These are phyloP conservation scores for Eutypella sp. DNA, from an alignment of 2,329 filamentous ascomycete species.

Conservation along the genomic window DNA sequence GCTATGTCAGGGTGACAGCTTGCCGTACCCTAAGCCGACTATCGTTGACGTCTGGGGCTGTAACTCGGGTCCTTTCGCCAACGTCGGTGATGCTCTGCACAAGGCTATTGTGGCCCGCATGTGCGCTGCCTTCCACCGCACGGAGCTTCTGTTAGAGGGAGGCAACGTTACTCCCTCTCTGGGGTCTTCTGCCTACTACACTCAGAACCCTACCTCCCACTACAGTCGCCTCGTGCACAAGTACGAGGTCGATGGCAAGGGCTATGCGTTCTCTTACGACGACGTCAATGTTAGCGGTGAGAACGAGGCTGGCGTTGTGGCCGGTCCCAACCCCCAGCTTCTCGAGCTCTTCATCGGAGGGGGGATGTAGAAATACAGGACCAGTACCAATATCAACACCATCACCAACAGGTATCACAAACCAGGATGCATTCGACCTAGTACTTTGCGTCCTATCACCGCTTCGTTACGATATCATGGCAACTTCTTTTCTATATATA, in stretches of 20 bases:
- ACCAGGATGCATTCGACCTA: no score
- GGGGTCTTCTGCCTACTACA: constrained; percentile 37
- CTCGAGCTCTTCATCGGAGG: constrained; percentile 42
- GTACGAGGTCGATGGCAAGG: constrained; percentile 52
- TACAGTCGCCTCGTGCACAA: constrained; percentile 58
- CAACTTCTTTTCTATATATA: no score
- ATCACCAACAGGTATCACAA: no score
- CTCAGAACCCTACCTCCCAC: constrained; percentile 40
- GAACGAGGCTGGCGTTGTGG: constrained; percentile 50
- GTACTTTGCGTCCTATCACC: no score
- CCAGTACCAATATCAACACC: no score
- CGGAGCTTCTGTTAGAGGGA: constrained; percentile 37
- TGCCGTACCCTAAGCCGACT: constrained; percentile 34
- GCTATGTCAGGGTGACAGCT: constrained; percentile 35
- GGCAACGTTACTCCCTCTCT: constrained; percentile 36
- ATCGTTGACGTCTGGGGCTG: constrained; percentile 44
- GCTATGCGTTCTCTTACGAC: constrained; percentile 65
- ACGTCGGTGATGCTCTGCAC: constrained; percentile 27
- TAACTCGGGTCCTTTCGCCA: constrained; percentile 38
- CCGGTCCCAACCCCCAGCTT: constrained; percentile 39
- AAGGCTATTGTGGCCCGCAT: constrained; percentile 37
- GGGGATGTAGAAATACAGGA: no score
- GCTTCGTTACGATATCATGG: no score
- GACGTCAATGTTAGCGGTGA: constrained; percentile 56
- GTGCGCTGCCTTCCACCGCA: constrained; percentile 42